These are phyloP conservation scores for Penicillium subrubescens DNA, from an alignment of 495 filamentous ascomycete species.

Conservation along the genomic window DNA sequence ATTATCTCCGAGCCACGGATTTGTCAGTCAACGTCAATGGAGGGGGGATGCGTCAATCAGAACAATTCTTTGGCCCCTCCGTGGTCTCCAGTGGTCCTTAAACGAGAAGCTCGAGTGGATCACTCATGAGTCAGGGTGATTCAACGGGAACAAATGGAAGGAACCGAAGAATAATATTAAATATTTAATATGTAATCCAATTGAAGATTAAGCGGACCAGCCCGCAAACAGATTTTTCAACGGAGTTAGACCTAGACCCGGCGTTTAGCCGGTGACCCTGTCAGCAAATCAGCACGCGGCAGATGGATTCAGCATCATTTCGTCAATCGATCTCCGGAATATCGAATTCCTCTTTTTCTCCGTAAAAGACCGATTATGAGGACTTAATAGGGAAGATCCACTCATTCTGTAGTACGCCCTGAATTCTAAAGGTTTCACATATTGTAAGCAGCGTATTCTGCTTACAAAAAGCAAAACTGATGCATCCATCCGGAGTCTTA, in stretches of 20 bases:
- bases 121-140: conserved; percentile 19
- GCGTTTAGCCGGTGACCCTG: conserved; percentile 19
- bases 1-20: conserved; percentile 22
- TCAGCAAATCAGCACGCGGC: conserved; percentile 2
- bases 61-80: neutral
- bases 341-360: conserved; percentile 16
- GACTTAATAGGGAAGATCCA: neutral
- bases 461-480: neutral
- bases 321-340: conserved; percentile 11
- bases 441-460: too few relatives aligned
- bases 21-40: conserved; percentile 8
- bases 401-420: neutral
- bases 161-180: neutral
- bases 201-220: conserved; percentile 4
- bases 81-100: neutral
- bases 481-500: neutral
- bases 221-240: conserved; percentile 14
- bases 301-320: neutral
- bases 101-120: conserved; percentile 12
- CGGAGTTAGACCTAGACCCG: conserved; percentile 16
- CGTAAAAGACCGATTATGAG: neutral
- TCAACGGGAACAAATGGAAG: neutral
- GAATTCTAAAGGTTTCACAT: too few relatives aligned
- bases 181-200: neutral
- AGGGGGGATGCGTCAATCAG: neutral